Conservation (phyloP, 2,329 filamentous ascomycete species). For the Ascochyta koolunga region DNA sequence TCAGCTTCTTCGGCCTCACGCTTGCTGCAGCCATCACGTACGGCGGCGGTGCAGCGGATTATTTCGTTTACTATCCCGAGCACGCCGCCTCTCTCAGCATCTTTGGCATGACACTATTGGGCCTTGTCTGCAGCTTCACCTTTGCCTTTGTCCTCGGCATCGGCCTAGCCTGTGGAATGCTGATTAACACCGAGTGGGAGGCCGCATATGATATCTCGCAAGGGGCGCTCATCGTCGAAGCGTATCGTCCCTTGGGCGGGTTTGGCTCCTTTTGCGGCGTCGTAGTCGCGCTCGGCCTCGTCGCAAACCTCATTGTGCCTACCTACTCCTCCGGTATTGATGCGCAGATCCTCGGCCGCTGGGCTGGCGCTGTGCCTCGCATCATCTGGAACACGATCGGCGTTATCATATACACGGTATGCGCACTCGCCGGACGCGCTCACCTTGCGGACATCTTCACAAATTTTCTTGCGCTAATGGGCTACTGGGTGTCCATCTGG, state of each 20-base stretch:
- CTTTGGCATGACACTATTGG: conserved; percentile 63
- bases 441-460: conserved; percentile 69
- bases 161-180: conserved; percentile 65
- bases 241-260: conserved; percentile 62
- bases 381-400: conserved; percentile 69
- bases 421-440: conserved; percentile 66
- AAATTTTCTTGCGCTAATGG: conserved; percentile 73
- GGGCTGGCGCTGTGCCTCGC: conserved; percentile 64
- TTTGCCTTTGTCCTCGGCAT: conserved; percentile 68
- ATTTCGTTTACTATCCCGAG: conserved; percentile 70
- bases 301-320: conserved; percentile 69
- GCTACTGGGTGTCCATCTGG: conserved; percentile 73
- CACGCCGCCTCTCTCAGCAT: conserved; percentile 59
- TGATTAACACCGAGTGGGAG: conserved; percentile 59
- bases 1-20: conserved; percentile 74
- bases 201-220: conserved; percentile 64
- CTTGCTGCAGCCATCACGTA: conserved; percentile 70
- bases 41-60: conserved; percentile 67
- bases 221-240: conserved; percentile 69
- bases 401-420: conserved; percentile 67
- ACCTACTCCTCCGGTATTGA: conserved; percentile 69
- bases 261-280: conserved; percentile 73
- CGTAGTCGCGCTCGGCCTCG: conserved; percentile 66
- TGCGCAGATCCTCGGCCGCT: conserved; percentile 69
- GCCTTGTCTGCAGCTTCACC: conserved; percentile 63